phyloP scores from a whole-genome alignment of 2,329 filamentous ascomycete genomes.

The Leptographium procerum region DNA sequence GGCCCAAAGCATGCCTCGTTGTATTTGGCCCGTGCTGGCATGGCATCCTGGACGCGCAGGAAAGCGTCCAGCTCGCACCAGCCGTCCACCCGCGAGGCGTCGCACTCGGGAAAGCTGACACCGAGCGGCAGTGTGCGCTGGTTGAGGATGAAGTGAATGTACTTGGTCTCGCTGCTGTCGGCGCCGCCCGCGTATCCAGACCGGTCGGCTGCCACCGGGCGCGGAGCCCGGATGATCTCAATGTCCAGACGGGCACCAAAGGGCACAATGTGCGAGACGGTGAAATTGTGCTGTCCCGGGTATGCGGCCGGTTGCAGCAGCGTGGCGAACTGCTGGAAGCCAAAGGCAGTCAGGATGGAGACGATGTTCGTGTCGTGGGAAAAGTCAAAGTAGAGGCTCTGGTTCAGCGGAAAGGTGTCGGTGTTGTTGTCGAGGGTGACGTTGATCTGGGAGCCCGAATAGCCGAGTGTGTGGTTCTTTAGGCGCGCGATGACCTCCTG shows the following conservation, averaged over 20 bases:
- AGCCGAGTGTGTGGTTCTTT: constrained; percentile 51
- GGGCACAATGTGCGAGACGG: constrained; percentile 56
- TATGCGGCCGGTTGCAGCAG: constrained; percentile 44
- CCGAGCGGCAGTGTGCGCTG: constrained; percentile 63
- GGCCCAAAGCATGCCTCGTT: constrained; percentile 57
- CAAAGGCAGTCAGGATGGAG: constrained; percentile 59
- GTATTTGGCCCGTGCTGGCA: constrained; percentile 47
- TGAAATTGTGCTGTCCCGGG: constrained; percentile 48
- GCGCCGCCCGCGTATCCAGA: constrained; percentile 32
- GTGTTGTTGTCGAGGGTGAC: constrained; percentile 57
- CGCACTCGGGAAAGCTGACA: constrained; percentile 53
- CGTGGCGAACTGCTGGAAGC: constrained; percentile 55
- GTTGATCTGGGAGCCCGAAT: constrained; percentile 51
- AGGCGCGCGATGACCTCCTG: constrained; percentile 63
- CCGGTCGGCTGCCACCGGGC: constrained; percentile 46
- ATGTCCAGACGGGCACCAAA: constrained; percentile 65
- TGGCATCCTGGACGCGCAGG: constrained; percentile 47
- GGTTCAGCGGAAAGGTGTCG: constrained; percentile 61
- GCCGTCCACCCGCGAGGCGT: constrained; percentile 50
- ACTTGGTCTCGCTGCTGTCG: constrained; percentile 46
- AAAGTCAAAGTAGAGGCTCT: constrained; percentile 67
- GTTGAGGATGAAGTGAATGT: constrained; percentile 65
- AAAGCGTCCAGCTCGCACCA: constrained; percentile 68
- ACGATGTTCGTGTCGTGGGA: constrained; percentile 67
- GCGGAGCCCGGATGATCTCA: constrained; percentile 58